These are phyloP conservation scores for Gossypium trilobum DNA, from an alignment of 441 rosid genomes.

Conservation along the genomic window DNA sequence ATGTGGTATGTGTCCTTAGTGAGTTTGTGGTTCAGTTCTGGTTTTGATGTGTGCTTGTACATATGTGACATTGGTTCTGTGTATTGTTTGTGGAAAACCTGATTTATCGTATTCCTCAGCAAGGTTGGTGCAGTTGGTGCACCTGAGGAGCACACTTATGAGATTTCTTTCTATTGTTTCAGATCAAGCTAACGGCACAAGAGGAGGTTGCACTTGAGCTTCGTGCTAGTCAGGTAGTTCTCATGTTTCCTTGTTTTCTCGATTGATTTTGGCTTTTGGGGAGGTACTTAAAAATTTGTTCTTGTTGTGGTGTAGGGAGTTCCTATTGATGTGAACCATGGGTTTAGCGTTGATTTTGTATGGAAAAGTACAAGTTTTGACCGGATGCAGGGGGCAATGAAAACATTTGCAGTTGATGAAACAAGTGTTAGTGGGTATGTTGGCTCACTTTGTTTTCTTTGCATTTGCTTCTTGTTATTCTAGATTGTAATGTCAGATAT, in stretches of 20 bases:
- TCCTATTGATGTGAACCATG: constrained; percentile 88
- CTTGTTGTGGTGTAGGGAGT: constrained; percentile 53
- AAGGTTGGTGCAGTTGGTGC: neutral
- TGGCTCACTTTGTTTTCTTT: constrained; percentile 16
- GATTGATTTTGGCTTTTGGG: neutral
- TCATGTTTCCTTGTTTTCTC: constrained; percentile 8
- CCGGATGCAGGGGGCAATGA: constrained; percentile 98
- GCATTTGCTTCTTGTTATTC: neutral
- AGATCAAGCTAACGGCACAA: constrained; percentile 95
- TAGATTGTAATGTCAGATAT: constrained; percentile 2
- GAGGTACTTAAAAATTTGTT: constrained; percentile 1
- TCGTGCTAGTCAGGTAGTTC: constrained; percentile 81
- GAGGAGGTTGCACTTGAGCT: constrained; percentile 99
- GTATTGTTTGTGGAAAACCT: neutral
- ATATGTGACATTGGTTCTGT: neutral
- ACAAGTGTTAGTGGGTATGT: constrained; percentile 99
- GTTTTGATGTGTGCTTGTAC: neutral
- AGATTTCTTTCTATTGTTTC: constrained; percentile 17
- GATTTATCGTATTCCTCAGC: neutral
- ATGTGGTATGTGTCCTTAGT: constrained; percentile 61
- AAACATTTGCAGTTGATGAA: constrained; percentile 97
- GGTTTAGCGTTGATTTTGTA: constrained; percentile 95
- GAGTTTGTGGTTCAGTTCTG: constrained; percentile 9
- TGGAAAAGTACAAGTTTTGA: constrained; percentile 99
- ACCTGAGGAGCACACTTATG: neutral